Evolutionary conservation across 75 land plant species (phyloP).

Genomic region (Cunninghamia lanceolata): DNA sequence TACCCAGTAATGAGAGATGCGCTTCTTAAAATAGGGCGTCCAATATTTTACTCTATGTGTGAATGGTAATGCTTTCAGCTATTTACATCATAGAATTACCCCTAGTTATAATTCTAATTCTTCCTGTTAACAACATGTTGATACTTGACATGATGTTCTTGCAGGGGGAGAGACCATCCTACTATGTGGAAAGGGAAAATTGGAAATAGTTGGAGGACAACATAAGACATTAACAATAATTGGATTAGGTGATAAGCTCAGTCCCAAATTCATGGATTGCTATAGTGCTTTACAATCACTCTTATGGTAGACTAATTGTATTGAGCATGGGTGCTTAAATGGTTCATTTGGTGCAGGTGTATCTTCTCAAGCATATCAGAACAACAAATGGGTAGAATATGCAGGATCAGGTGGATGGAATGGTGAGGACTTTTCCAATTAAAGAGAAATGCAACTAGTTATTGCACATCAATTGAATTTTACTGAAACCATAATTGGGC

Average conservation of each 20-base stretch:
- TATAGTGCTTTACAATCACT: conserved; percentile 45
- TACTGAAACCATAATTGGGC: not conserved
- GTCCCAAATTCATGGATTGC: not conserved
- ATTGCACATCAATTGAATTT: not conserved
- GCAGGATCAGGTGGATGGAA: conserved; percentile 55
- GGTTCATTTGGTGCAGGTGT: conserved; percentile 26
- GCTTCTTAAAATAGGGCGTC: conserved; percentile 31
- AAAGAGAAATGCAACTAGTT: not conserved
- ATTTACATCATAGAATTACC: not conserved
- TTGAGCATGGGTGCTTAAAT: not conserved
- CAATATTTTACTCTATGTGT: conserved; percentile 43
- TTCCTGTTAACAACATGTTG: not conserved
- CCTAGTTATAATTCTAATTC: not conserved
- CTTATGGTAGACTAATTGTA: conserved; percentile 17
- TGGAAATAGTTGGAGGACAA: conserved; percentile 53
- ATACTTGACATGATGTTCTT: not conserved
- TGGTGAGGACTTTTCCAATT: conserved; percentile 21
- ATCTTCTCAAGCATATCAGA: conserved; percentile 26
- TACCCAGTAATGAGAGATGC: conserved; percentile 49
- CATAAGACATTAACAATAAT: conserved; percentile 32
- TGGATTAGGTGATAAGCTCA: conserved; percentile 28
- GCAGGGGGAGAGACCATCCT: conserved; percentile 72
- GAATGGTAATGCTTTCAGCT: conserved; percentile 34
- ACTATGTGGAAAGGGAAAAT: conserved; percentile 43
- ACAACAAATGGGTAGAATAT: conserved; percentile 43